These are phyloP conservation scores for Suillus occidentalis DNA, from an alignment of 768 basidiomycete genomes.

Conservation along the genomic window DNA sequence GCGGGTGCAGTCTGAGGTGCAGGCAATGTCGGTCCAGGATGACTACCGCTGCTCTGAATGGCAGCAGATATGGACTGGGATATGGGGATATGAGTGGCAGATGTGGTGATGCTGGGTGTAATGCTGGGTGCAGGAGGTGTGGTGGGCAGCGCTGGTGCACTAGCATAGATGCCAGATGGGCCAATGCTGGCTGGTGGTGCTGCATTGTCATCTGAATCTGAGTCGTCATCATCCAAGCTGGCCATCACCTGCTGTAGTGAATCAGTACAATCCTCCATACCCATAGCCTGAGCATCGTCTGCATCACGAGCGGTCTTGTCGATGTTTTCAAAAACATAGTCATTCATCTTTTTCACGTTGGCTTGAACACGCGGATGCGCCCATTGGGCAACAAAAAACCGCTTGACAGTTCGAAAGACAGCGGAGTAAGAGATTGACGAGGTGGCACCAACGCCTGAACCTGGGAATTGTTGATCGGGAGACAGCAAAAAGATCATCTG, in stretches of 20 bases:
- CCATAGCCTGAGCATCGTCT: neutral
- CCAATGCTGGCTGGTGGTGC: neutral
- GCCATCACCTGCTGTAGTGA: neutral
- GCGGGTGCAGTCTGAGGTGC: neutral
- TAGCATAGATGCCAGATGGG: no score
- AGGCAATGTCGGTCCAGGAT: neutral
- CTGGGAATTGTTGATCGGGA: constrained; percentile 4
- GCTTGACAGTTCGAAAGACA: neutral
- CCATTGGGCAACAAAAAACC: neutral
- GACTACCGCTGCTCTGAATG: neutral
- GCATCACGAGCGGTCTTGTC: neutral
- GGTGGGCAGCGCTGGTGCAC: neutral
- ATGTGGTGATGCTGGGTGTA: neutral
- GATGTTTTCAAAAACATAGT: constrained; percentile 3
- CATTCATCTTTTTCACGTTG: neutral
- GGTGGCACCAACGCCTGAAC: neutral
- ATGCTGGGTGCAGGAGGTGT: neutral
- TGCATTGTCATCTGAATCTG: neutral
- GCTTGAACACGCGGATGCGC: neutral
- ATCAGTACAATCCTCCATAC: neutral
- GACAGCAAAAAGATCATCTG: constrained; percentile 5
- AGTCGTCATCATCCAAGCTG: neutral
- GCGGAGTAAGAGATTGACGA: constrained; percentile 1
- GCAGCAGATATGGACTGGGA: neutral
- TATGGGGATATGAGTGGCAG: neutral